Base-by-base conservation (phyloP, 2,329 filamentous ascomycete species). In the Colletotrichum echinochloae region DNA sequence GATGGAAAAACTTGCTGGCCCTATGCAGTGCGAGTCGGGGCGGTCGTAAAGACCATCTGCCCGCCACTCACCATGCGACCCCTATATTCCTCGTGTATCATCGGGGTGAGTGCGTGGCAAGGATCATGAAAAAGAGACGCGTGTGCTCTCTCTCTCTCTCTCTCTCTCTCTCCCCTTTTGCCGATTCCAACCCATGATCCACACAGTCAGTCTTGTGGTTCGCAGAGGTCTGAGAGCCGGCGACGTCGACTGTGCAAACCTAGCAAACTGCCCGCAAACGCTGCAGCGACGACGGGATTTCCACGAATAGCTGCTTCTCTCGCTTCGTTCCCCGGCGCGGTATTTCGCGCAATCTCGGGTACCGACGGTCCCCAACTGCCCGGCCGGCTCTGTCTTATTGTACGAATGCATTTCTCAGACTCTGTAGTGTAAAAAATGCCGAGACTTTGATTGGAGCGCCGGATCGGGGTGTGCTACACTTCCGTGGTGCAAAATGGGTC, bases 201-300 rank as follows among this genome's bases (percentile, higher is more conserved):
- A 37, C 48, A 12, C 16, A 41, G 12, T 48, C 28, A 41, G 12
- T 48, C 28, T 23, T 28, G 1, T 23, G 26, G 26, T 12, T 48
- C 54, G 46, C 44, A 26, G 37, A 55, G 66, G 55, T 65, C 66
- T 60, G 66, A 65, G 54, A 57, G 52, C 61, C 14, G 23, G n/a
- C 46, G 11, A 48, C 12, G 14, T 33, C 41, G 26, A 30, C 16
- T 44, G 37, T 26, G 33, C 30, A 28, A 33, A 41, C 28, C n/a
- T 23, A 7, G 5, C 35, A 23, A 23, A 37, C 41, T 18, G 12
- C 20, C 46, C 30, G 12, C 18, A 46, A 33, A 6, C 56, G 20
- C 9, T 18, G 28, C 41, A 37, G 26, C 11, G 12, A 33, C 11
- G 12, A 33, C 20, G 23, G 52, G 28, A 33, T n/a, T 51, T 30